Evolutionary conservation across 306 rosid genomes (phyloP).

Genomic region (Psophocarpus tetragonolobus): DNA sequence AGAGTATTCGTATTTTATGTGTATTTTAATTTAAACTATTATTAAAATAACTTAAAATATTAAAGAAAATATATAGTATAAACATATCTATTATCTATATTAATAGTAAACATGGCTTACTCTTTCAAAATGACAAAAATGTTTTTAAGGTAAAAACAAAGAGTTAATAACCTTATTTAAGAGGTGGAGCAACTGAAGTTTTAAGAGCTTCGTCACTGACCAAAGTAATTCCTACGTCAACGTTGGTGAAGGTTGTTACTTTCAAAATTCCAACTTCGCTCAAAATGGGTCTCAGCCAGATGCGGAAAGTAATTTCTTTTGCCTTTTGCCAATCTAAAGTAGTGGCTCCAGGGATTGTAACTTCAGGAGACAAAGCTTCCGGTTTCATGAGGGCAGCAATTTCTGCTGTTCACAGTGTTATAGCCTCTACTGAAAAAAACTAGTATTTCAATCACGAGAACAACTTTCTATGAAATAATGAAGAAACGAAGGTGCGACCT

Average conservation of each 20-base stretch:
- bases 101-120: too few species aligned
- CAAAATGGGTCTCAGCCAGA: constrained; percentile 54
- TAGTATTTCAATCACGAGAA: constrained; percentile 74
- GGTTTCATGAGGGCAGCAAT: constrained; percentile 58
- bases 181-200: constrained; percentile 83
- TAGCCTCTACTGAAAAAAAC: constrained; percentile 77
- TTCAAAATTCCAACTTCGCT: constrained; percentile 64
- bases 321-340: constrained; percentile 57
- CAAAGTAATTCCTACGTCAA: constrained; percentile 68
- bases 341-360: constrained; percentile 56
- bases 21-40: too few species aligned
- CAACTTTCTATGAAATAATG: constrained; percentile 85
- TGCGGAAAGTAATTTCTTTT: constrained; percentile 54
- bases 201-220: constrained; percentile 79
- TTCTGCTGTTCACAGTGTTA: constrained; percentile 71
- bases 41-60: too few species aligned
- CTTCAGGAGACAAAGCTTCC: constrained; percentile 66
- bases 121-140: too few species aligned
- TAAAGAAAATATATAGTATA: too few species aligned
- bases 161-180: too few species aligned
- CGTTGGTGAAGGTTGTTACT: constrained; percentile 55
- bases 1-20: too few species aligned
- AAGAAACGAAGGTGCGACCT: constrained; percentile 57
- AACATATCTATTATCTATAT: too few species aligned
- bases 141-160: too few species aligned